These are phyloP conservation scores for Galeopsis tetrahit DNA, from an alignment of 257 asterid species.

Conservation along the genomic window DNA sequence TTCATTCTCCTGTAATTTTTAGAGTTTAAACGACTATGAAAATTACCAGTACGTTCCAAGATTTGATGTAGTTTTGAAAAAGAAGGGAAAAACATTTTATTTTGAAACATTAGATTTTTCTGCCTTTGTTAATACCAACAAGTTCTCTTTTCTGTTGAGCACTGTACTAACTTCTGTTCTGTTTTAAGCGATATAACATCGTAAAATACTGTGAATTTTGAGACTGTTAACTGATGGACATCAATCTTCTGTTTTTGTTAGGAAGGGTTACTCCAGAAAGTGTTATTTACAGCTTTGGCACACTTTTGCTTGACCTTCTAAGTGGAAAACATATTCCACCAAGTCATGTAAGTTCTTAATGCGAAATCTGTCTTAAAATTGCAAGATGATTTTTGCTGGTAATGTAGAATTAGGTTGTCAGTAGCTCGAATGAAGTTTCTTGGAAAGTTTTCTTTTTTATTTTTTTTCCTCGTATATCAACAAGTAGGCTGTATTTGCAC, in stretches of 20 bases:
- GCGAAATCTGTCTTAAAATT: conserved; percentile 25
- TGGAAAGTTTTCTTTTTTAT: neutral
- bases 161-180: conserved; percentile 8
- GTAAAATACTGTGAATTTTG: neutral
- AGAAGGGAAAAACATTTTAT: neutral
- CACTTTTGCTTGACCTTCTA: conserved; percentile 93
- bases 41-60: neutral
- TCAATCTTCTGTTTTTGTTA: conserved; percentile 39
- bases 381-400: conserved; percentile 11
- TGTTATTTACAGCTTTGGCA: conserved; percentile 90
- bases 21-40: neutral
- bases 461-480: neutral
- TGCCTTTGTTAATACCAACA: neutral
- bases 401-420: neutral
- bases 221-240: conserved; percentile 22
- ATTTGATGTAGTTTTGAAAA: neutral
- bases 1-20: too few species aligned
- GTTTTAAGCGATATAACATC: conserved; percentile 8
- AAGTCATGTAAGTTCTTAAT: conserved; percentile 74
- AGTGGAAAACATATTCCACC: conserved; percentile 98
- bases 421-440: neutral
- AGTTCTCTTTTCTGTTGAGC: neutral
- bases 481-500: neutral
- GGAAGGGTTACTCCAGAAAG: conserved; percentile 94
- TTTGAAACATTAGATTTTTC: neutral